Percentiles rank a stretch among this genome's conserved stretches.
Conservation (phyloP, 1,139 yeast genomes). For the Blastobotrys malaysiensis region DNA sequence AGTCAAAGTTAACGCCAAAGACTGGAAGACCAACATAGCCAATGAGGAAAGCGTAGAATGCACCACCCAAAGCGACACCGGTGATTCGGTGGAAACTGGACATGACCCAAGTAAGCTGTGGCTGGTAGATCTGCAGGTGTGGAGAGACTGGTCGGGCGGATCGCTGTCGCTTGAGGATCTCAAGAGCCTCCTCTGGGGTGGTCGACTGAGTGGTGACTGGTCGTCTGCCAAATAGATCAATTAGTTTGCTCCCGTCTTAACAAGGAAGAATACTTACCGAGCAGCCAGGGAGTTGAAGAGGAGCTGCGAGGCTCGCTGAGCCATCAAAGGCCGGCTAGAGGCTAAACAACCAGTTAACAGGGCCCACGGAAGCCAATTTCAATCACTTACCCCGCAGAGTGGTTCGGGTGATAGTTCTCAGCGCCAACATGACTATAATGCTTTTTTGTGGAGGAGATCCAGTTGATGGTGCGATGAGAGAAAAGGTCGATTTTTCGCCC, state of each 20-base stretch:
- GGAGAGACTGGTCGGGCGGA: slow-evolving; percentile 87
- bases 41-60: slow-evolving; percentile 66
- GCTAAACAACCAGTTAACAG: not conserved
- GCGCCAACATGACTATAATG: slow-evolving; percentile 8
- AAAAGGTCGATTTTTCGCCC: slow-evolving; percentile 1
- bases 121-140: slow-evolving; percentile 81
- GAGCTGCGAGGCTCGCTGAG: slow-evolving; percentile 2
- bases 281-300: slow-evolving; percentile 2
- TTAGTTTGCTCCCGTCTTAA: not conserved
- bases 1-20: slow-evolving; percentile 54
- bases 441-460: slow-evolving; percentile 4
- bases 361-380: not conserved
- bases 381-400: slow-evolving; percentile 11
- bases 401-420: slow-evolving; percentile 12
- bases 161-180: slow-evolving; percentile 74
- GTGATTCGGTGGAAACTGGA: slow-evolving; percentile 84
- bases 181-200: slow-evolving; percentile 58
- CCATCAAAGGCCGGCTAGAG: slow-evolving; percentile 4
- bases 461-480: slow-evolving; percentile 1
- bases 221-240: not conserved
- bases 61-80: slow-evolving; percentile 76
- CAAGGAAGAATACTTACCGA: not conserved
- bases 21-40: slow-evolving; percentile 68
- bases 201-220: slow-evolving; percentile 49
- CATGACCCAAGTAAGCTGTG: slow-evolving; percentile 78